Base-by-base conservation (phyloP, 768 basidiomycete species). In the Boletus eberwhitei region DNA sequence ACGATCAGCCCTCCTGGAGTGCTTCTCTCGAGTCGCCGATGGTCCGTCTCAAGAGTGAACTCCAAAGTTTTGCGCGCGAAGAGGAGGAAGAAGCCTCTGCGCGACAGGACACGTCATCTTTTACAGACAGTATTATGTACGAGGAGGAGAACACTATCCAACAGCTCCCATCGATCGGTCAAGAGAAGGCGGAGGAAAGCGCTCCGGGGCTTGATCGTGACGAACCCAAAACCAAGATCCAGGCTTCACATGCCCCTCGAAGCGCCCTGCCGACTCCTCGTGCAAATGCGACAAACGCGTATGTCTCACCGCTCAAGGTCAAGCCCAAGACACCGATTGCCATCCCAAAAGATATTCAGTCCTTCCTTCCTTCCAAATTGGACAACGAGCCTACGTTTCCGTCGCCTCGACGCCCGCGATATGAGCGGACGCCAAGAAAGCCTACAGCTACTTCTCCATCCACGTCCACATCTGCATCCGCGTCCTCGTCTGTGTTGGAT, bases 11-110 rank as follows among this genome's bases (percentile, higher is more conserved):
- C 2, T 86, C 86, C 14, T 93, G 88, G 88, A 79, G 79, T n/a
- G 75, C 79, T 7, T 86, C 87, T 4, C 65, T 92, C 55, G 88
- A 91, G 65, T 86, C 85, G 0, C 89, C 92, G 8, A 77, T 91
- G 39, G 78, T 84, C 24, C 79, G 83, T 21, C 76, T 90, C 51
- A 83, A 83, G 59, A 76, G 81, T 38, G 83, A 87, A 42, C 72
- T 90, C 2, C 79, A 79, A 52, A 78, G 77, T 12, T 78, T 88
- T 39, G 73, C 79, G 6, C 55, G 53, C 12, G 70, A 60, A 35
- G 70, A 68, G 31, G 77, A 80, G 19, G 68, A 59, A 14, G 71
- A 66, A 21, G 76, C 77, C 7, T 64, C 51, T 48, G 62, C 37
- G 44, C 61, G 37, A 31, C 47, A 53, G 22, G 65, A 71, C 19